These are phyloP conservation scores for Cryptococcus sp. DNA, from an alignment of 1,284 basidiomycete species.

Conservation along the genomic window DNA sequence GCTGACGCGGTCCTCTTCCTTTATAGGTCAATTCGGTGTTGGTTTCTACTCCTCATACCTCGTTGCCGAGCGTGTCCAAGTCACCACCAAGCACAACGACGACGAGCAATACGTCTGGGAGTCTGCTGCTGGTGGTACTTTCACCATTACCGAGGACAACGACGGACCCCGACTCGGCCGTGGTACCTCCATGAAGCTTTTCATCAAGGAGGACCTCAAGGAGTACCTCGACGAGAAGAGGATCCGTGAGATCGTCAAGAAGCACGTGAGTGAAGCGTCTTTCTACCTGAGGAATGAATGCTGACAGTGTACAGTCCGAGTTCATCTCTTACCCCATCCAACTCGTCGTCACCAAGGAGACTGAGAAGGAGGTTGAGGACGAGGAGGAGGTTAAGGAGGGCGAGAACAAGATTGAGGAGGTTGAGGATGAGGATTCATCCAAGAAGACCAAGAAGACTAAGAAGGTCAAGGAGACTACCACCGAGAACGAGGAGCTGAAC, in stretches of 20 bases:
- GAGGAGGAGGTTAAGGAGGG: constrained; percentile 66
- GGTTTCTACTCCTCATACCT: constrained; percentile 99
- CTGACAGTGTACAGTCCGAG: constrained; percentile 65
- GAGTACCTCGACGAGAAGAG: constrained; percentile 99
- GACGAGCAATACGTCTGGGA: constrained; percentile 99
- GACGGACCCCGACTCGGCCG: constrained; percentile 88
- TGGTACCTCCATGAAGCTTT: constrained; percentile 92
- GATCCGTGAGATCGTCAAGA: constrained; percentile 99
- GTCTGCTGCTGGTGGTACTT: constrained; percentile 97
- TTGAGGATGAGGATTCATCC: constrained; percentile 68
- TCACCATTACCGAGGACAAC: constrained; percentile 96
- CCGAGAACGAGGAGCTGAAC: constrained; percentile 97
- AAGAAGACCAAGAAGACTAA: constrained; percentile 90
- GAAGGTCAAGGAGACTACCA: constrained; percentile 90
- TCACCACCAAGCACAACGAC: constrained; percentile 99
- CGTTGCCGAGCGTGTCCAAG: constrained; percentile 95
- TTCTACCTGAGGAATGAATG: not conserved
- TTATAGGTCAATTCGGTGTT: constrained; percentile 71
- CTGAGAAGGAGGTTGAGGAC: constrained; percentile 96
- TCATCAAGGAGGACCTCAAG: constrained; percentile 97
- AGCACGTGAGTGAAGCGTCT: constrained; percentile 65
- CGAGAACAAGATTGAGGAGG: constrained; percentile 71
- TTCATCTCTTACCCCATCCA: constrained; percentile 99
- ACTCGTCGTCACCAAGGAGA: constrained; percentile 97
- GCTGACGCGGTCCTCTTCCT: constrained; percentile 3